Evolutionary conservation across 2,329 filamentous ascomycete species (phyloP).

Genomic region (Leptographium flavum): DNA sequence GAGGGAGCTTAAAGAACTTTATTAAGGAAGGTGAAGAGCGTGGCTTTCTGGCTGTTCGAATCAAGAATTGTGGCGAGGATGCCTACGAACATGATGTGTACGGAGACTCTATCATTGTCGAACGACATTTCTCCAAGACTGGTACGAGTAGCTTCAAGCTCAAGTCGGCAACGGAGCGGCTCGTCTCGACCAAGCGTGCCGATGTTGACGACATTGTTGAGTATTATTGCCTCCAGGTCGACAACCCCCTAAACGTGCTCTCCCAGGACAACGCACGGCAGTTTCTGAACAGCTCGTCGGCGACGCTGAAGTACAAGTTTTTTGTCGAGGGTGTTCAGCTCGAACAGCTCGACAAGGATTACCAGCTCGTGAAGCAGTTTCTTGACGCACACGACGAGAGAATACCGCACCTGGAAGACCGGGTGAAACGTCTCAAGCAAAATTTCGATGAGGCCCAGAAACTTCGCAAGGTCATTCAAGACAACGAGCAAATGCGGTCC

Average conservation of each 20-base stretch:
- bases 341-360: conserved; percentile 83
- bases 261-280: conserved; percentile 91
- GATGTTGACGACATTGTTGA: conserved; percentile 91
- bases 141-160: conserved; percentile 77
- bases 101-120: conserved; percentile 76
- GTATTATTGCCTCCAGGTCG: conserved; percentile 84
- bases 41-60: conserved; percentile 62
- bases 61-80: conserved; percentile 80
- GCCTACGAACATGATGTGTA: conserved; percentile 75
- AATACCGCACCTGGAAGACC: conserved; percentile 44
- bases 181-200: conserved; percentile 68
- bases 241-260: conserved; percentile 91
- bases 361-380: conserved; percentile 66
- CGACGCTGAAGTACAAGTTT: conserved; percentile 85
- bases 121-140: conserved; percentile 67
- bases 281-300: conserved; percentile 74
- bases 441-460: conserved; percentile 46
- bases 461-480: conserved; percentile 50
- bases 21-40: conserved; percentile 79
- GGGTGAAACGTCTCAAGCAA: conserved; percentile 45
- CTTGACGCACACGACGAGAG: conserved; percentile 59
- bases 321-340: conserved; percentile 91
- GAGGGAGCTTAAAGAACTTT: conserved; percentile 71
- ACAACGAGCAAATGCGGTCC: conserved; percentile 49
- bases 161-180: conserved; percentile 54